Percentiles rank a stretch among this genome's conserved stretches.
Evolutionary conservation across 106 monocot genomes (phyloP).

Genomic region (Phalaenopsis aphrodite): DNA sequence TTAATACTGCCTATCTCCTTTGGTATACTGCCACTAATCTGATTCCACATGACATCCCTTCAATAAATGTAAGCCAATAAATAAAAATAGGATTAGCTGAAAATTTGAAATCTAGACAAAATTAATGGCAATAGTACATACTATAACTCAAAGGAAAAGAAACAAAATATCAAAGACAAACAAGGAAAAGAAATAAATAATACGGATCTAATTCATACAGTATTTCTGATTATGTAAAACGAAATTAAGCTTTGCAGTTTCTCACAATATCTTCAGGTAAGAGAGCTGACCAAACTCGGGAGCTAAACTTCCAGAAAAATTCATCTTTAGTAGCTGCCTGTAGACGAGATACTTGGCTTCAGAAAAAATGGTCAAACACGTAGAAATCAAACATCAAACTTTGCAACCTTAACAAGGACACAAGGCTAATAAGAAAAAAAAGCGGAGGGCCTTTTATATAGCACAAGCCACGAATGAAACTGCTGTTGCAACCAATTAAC

Average conservation of each 20-base stretch:
- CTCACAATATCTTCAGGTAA: conserved; percentile 81
- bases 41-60: conserved; percentile 99
- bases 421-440: background rate
- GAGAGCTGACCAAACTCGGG: conserved; percentile 80
- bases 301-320: conserved; percentile 79
- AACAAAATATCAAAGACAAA: background rate
- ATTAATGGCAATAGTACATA: background rate
- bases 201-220: background rate
- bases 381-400: background rate
- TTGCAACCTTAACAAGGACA: background rate
- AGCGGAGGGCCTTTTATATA: background rate
- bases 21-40: conserved; percentile 76
- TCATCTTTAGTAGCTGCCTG: conserved; percentile 76
- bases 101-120: background rate
- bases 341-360: conserved; percentile 5
- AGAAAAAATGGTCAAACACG: background rate
- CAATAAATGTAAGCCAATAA: conserved; percentile 23
- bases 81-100: background rate
- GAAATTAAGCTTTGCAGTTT: conserved; percentile 2
- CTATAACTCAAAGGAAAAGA: background rate
- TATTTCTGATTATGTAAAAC: background rate
- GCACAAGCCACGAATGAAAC: background rate
- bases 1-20: conserved; percentile 93
- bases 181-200: background rate
- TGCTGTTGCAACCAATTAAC: background rate